Evolutionary conservation across 441 rosid species (phyloP).

Genomic region (Euphorbia schlechtendalii): DNA sequence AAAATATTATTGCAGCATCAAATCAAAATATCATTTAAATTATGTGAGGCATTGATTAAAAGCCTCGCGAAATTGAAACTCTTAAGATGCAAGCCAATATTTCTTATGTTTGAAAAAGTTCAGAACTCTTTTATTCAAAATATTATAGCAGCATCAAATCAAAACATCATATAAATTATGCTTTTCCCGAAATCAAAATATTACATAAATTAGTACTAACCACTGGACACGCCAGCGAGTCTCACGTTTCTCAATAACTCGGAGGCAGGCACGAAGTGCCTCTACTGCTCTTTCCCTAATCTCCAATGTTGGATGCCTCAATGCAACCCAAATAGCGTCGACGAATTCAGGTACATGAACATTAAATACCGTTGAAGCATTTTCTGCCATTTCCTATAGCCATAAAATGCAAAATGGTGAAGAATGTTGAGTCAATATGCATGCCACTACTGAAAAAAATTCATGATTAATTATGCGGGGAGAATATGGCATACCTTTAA

Average conservation of each 20-base stretch:
- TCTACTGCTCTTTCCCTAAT: conserved; percentile 94
- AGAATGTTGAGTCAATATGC: too few species aligned
- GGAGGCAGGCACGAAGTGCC: conserved; percentile 99
- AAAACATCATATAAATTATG: neutral
- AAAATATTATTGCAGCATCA: neutral
- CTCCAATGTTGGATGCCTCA: conserved; percentile 87
- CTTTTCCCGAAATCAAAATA: neutral
- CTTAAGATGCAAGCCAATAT: neutral
- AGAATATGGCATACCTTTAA: conserved; percentile 53
- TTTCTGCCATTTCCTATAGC: conserved; percentile 96
- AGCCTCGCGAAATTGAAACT: neutral
- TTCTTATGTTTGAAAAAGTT: neutral
- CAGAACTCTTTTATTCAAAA: neutral
- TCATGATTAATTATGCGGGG: neutral
- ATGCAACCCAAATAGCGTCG: conserved; percentile 98
- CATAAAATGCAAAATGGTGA: conserved; percentile 20
- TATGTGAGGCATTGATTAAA: neutral
- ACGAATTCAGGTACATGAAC: conserved; percentile 97
- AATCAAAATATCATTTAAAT: neutral
- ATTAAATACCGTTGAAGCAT: conserved; percentile 99
- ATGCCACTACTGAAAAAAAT: neutral
- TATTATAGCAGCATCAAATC: neutral
- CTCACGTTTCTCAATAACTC: conserved; percentile 98
- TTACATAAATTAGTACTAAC: conserved; percentile 28
- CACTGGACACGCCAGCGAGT: conserved; percentile 99